Evolutionary conservation across 805 yeast genomes (phyloP).

Genomic region (Candida cerambycidarum): DNA sequence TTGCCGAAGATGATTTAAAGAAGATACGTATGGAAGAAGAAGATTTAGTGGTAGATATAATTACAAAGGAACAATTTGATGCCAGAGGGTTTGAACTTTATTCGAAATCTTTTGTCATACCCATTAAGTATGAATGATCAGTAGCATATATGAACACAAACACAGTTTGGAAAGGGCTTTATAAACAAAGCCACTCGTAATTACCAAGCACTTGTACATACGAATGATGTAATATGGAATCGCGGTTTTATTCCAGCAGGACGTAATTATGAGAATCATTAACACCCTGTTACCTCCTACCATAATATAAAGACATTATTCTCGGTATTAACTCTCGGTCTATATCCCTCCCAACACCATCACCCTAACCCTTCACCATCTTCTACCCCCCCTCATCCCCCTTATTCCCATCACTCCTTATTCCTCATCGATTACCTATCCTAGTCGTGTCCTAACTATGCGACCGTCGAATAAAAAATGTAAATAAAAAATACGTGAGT

Average conservation of each 20-base stretch:
- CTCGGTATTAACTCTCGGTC: too few species aligned
- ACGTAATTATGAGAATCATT: too few species aligned
- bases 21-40: slow-evolving; percentile 65
- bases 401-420: not conserved
- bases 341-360: not conserved
- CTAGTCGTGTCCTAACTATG: slow-evolving; percentile 4
- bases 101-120: slow-evolving; percentile 59
- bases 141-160: too few species aligned
- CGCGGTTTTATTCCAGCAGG: not conserved
- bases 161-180: too few species aligned
- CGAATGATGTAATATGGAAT: not conserved
- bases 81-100: slow-evolving; percentile 67
- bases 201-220: too few species aligned
- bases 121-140: slow-evolving; percentile 29
- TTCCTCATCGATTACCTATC: not conserved
- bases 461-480: slow-evolving; percentile 12
- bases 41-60: slow-evolving; percentile 61
- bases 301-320: too few species aligned
- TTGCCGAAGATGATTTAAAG: slow-evolving; percentile 63
- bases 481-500: slow-evolving; percentile 13
- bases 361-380: not conserved
- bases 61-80: slow-evolving; percentile 61
- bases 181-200: too few species aligned
- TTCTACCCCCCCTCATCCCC: not conserved
- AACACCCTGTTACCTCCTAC: too few species aligned